These are phyloP conservation scores for Lentinula boryana DNA, from an alignment of 768 basidiomycete species.

Conservation along the genomic window DNA sequence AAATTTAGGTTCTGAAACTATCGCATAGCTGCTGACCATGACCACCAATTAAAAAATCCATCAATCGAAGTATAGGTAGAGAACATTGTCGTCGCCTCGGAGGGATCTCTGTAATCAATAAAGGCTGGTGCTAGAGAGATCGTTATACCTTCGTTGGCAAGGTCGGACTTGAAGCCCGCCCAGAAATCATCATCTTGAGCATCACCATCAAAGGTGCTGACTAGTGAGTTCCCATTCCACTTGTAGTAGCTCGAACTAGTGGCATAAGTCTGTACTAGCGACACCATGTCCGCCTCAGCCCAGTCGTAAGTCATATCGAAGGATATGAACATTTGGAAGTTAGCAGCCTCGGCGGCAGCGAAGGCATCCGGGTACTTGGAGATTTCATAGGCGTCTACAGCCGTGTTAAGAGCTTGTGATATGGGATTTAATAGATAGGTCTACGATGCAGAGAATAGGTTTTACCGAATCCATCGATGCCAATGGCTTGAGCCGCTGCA, in stretches of 20 bases:
- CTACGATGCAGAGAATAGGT: not conserved
- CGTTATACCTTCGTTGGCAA: conserved; percentile 17
- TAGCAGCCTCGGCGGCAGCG: conserved; percentile 21
- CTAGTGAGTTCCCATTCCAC: conserved; percentile 20
- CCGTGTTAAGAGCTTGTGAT: conserved; percentile 18
- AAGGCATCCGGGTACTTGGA: conserved; percentile 25
- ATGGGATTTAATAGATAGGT: not conserved
- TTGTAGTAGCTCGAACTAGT: conserved; percentile 21
- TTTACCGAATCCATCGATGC: conserved; percentile 21
- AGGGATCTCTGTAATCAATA: conserved; percentile 20
- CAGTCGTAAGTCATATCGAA: conserved; percentile 27
- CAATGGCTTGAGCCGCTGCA: conserved; percentile 16
- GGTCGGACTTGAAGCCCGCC: conserved; percentile 10
- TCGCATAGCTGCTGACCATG: conserved; percentile 15
- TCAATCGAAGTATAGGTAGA: conserved; percentile 20
- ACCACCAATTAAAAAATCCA: conserved; percentile 30
- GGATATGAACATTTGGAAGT: conserved; percentile 31
- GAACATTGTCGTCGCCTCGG: conserved; percentile 13
- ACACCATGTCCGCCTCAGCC: conserved; percentile 13
- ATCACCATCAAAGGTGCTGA: conserved; percentile 32
- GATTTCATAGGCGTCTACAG: conserved; percentile 18
- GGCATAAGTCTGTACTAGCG: conserved; percentile 22
- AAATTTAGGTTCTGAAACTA: not conserved
- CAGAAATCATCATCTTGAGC: conserved; percentile 22
- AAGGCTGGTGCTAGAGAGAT: conserved; percentile 26